Evolutionary conservation across 1,139 yeast species (phyloP).

Genomic region (Lodderomyces pseudojiufengensis): DNA sequence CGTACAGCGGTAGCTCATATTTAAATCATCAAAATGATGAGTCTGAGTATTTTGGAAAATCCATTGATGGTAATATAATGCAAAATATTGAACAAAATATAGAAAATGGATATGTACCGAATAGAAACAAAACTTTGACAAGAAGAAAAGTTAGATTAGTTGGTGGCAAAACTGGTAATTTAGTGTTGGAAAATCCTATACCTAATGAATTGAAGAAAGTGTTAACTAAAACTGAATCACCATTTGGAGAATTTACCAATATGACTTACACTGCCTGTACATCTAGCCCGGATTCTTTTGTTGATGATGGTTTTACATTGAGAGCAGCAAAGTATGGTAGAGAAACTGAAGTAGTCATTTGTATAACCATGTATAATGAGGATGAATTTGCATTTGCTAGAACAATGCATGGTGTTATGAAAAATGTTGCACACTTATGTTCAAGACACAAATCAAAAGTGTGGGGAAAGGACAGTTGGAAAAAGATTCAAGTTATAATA

Average conservation of each 20-base stretch:
- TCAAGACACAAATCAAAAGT: slow-evolving; percentile 73
- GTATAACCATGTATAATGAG: slow-evolving; percentile 96
- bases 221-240: slow-evolving; percentile 73
- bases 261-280: slow-evolving; percentile 97
- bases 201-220: slow-evolving; percentile 82
- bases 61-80: slow-evolving; percentile 47
- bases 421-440: slow-evolving; percentile 82
- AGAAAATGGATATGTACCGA: slow-evolving; percentile 33
- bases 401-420: slow-evolving; percentile 91
- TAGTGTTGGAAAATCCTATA: slow-evolving; percentile 88
- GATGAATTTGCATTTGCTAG: slow-evolving; percentile 84
- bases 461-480: slow-evolving; percentile 98
- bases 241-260: slow-evolving; percentile 80
- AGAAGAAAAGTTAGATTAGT: slow-evolving; percentile 59
- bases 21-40: slow-evolving; percentile 26
- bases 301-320: slow-evolving; percentile 74
- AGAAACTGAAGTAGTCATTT: slow-evolving; percentile 84
- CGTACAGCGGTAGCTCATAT: slow-evolving; percentile 33
- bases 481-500: slow-evolving; percentile 84
- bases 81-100: slow-evolving; percentile 29
- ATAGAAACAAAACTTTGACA: slow-evolving; percentile 31
- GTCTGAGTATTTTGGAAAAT: slow-evolving; percentile 40
- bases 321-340: slow-evolving; percentile 81
- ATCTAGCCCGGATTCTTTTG: slow-evolving; percentile 79
- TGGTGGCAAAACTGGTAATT: slow-evolving; percentile 61